These are phyloP conservation scores for Metschnikowia arizonensis DNA, from an alignment of 805 yeast genomes.

Conservation along the genomic window DNA sequence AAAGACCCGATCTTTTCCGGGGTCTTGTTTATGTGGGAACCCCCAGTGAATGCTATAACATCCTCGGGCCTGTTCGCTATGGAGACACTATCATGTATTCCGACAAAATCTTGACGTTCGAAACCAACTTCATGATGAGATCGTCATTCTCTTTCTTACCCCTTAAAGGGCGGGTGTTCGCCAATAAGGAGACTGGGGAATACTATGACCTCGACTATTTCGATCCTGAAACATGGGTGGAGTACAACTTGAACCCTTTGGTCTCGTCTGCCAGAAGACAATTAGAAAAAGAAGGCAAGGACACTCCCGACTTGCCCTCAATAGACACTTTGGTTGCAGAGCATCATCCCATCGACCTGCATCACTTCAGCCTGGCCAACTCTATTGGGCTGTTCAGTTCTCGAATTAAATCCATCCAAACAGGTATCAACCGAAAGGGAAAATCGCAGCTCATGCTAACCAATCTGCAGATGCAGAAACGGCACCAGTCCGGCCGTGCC, in stretches of 20 bases:
- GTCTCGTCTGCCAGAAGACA: constrained; percentile 43
- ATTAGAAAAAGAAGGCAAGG: constrained; percentile 7
- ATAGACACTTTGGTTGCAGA: constrained; percentile 13
- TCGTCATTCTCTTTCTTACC: constrained; percentile 80
- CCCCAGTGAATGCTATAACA: constrained; percentile 81
- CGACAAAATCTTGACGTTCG: constrained; percentile 70
- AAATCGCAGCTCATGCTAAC: constrained; percentile 14
- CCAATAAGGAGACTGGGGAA: constrained; percentile 55
- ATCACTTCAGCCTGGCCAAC: constrained; percentile 1
- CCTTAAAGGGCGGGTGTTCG: constrained; percentile 66
- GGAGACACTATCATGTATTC: constrained; percentile 79
- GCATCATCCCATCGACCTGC: constrained; percentile 3
- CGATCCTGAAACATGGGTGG: constrained; percentile 76
- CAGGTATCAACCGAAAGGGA: constrained; percentile 14
- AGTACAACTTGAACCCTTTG: constrained; percentile 70
- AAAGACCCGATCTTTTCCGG: constrained; percentile 62
- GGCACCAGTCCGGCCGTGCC: constrained; percentile 20
- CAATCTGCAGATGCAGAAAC: constrained; percentile 26
- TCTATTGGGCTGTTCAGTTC: constrained; percentile 20
- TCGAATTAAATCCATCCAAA: constrained; percentile 16
- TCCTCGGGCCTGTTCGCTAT: constrained; percentile 77
- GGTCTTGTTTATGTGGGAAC: constrained; percentile 79
- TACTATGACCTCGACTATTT: constrained; percentile 68
- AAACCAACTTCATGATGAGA: constrained; percentile 85
- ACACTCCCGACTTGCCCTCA: constrained; percentile 4